Conservation (phyloP, 75 land plant species). For the Larix kaempferi region DNA sequence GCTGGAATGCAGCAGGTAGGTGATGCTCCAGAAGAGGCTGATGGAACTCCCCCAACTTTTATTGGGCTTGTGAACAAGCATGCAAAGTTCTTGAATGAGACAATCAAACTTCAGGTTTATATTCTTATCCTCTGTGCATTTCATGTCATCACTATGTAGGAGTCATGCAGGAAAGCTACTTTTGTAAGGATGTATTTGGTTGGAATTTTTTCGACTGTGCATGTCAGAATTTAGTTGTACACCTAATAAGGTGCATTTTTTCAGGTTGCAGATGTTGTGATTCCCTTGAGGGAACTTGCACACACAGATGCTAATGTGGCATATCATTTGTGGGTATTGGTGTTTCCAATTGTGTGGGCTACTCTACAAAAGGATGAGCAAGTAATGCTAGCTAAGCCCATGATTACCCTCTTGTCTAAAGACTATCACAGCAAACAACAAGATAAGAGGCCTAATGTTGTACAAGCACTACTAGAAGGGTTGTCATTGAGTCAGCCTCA, state of each 20-base stretch:
- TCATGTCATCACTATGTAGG: background rate
- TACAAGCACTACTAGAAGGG: constrained; percentile 97
- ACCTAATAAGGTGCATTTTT: constrained; percentile 6
- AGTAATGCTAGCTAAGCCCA: constrained; percentile 88
- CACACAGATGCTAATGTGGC: constrained; percentile 97
- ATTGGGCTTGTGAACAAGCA: constrained; percentile 78
- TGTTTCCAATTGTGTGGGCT: constrained; percentile 99
- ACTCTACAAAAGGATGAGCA: constrained; percentile 95
- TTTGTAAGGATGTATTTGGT: background rate
- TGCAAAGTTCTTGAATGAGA: constrained; percentile 80
- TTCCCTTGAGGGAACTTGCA: constrained; percentile 89
- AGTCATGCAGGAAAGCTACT: background rate
- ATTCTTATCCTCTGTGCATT: background rate
- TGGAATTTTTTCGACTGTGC: background rate
- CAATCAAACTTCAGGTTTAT: constrained; percentile 91
- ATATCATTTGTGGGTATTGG: constrained; percentile 98
- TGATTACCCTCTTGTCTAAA: constrained; percentile 86
- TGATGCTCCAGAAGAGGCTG: constrained; percentile 58
- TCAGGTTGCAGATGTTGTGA: constrained; percentile 87
- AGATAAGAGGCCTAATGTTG: constrained; percentile 92
- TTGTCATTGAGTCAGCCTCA: constrained; percentile 98
- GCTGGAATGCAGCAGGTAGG: constrained; percentile 51
- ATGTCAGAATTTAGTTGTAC: constrained; percentile 1
- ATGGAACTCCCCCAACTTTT: constrained; percentile 71
- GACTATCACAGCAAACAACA: constrained; percentile 98